phyloP scores from a whole-genome alignment of 2,329 filamentous ascomycete genomes.

The Colletotrichum sp. region DNA sequence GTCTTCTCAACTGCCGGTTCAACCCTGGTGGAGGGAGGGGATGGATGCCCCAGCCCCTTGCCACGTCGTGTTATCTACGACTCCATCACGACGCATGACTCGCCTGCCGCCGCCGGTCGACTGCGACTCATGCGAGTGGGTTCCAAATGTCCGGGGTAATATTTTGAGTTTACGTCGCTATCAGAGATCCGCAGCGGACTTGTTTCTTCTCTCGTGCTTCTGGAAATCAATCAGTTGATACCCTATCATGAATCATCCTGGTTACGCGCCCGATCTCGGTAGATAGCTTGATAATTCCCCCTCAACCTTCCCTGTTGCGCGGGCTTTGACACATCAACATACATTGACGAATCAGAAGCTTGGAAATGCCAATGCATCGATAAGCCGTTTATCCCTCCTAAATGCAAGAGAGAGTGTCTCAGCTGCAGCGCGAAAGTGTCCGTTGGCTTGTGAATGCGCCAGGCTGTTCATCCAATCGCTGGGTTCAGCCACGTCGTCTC shows the following conservation, averaged over 20 bases:
- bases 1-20: background rate
- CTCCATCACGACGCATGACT: background rate
- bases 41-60: background rate
- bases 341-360: background rate
- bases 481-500: background rate
- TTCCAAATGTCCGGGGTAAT: background rate
- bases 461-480: slow-evolving; percentile 10
- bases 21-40: background rate
- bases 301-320: background rate
- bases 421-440: background rate
- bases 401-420: background rate
- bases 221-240: background rate
- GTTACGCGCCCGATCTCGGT: background rate
- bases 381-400: slow-evolving; percentile 1
- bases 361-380: background rate
- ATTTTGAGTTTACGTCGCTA: background rate
- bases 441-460: background rate
- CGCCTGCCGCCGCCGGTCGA: background rate
- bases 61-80: background rate
- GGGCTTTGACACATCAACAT: background rate
- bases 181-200: background rate
- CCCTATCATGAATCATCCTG: background rate
- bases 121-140: slow-evolving; percentile 12
- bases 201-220: background rate
- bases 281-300: background rate